Conservation (phyloP, 1,284 basidiomycete species). For the Cystobasidium pallidum region DNA sequence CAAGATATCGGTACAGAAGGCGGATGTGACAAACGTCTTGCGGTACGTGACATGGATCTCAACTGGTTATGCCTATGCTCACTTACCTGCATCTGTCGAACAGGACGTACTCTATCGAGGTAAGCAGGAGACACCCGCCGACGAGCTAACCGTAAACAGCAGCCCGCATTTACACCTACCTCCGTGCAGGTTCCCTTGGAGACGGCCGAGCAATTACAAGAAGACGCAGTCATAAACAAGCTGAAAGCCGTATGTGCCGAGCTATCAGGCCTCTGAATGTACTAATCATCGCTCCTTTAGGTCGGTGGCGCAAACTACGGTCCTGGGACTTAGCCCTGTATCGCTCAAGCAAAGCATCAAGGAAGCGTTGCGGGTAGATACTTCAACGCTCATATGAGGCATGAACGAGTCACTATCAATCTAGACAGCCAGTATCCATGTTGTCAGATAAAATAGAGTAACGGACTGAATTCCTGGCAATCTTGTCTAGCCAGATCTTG, state of each 20-base stretch:
- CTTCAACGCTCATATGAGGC: too few species aligned
- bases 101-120: conserved; percentile 43
- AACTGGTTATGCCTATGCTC: background rate
- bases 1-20: conserved; percentile 41
- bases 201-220: conserved; percentile 30
- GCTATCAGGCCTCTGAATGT: background rate
- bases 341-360: background rate
- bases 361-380: too few species aligned
- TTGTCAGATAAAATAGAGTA: too few species aligned
- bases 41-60: background rate
- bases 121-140: background rate
- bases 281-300: background rate
- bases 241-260: conserved; percentile 10
- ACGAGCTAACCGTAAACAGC: background rate
- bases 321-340: conserved; percentile 20
- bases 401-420: too few species aligned
- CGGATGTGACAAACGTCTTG: conserved; percentile 36
- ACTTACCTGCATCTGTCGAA: background rate
- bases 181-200: conserved; percentile 30
- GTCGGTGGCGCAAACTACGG: conserved; percentile 42
- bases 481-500: too few species aligned
- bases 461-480: too few species aligned
- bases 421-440: too few species aligned
- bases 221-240: conserved; percentile 32
- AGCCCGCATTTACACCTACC: background rate